Conservation (phyloP, 2,329 filamentous ascomycete species). For the Pseudodiploospora longispora region DNA sequence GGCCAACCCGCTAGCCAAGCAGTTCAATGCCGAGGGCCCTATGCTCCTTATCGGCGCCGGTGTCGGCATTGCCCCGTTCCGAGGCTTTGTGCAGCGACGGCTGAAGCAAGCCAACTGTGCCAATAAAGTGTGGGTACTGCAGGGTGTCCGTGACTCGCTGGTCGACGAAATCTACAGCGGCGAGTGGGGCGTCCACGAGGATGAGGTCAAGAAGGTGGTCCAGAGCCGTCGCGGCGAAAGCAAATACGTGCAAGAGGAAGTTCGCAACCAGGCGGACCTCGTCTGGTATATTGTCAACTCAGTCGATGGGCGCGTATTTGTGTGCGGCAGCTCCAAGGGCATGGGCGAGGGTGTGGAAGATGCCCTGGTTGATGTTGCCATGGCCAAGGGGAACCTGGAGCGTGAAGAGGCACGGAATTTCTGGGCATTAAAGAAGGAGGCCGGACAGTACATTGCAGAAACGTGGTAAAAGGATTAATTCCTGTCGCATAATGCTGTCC, state of each 20-base stretch:
- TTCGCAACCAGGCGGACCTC: conserved; percentile 82
- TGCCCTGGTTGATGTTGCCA: conserved; percentile 81
- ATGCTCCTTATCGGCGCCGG: conserved; percentile 97
- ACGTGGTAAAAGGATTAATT: conserved; percentile 42
- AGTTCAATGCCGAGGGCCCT: conserved; percentile 88
- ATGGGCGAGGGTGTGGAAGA: conserved; percentile 96
- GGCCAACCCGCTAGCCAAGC: conserved; percentile 87
- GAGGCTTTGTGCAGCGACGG: conserved; percentile 90
- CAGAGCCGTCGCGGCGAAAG: conserved; percentile 70
- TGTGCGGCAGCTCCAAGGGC: conserved; percentile 88
- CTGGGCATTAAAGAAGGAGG: conserved; percentile 86
- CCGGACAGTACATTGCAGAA: conserved; percentile 90
- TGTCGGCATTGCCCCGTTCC: conserved; percentile 94
- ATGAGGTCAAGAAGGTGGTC: conserved; percentile 74
- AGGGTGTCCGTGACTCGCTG: conserved; percentile 87
- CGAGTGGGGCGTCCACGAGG: conserved; percentile 90
- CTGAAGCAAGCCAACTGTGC: conserved; percentile 92
- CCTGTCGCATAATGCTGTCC: neutral
- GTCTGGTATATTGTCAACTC: conserved; percentile 98
- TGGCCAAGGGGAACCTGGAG: conserved; percentile 84
- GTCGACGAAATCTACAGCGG: conserved; percentile 95
- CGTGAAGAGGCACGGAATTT: conserved; percentile 75
- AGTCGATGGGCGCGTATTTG: conserved; percentile 91
- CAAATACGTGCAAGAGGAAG: conserved; percentile 94
- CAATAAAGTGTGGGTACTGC: conserved; percentile 96